Base-by-base conservation (phyloP, 176 grass and related monocot species). In the Ampelocalamus luodianensis region DNA sequence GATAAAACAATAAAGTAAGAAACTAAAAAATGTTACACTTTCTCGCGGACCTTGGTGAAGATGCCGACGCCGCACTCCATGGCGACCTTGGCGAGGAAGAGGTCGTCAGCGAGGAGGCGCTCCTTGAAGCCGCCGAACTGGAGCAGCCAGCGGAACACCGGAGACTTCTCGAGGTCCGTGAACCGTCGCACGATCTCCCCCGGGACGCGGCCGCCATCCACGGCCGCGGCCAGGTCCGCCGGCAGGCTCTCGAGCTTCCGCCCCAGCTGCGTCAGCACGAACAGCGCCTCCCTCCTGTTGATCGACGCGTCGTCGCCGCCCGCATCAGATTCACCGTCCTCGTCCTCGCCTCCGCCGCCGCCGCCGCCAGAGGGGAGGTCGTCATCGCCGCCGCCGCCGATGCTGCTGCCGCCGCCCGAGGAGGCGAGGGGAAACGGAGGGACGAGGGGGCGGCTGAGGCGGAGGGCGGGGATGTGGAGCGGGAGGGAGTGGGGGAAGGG, bases 101-200 rank as follows among this genome's bases (percentile, higher is more conserved):
- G 93, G 85, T 99, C 96, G 66, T 99, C 96, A 29, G 96, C 96
- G 53, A 99, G 91, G 77, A 99, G 88, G 81, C 96, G 88, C 81
- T 99, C 96, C 91, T 92, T 96, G 88, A 99, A 95, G 3, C 96
- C 96, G 29, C 96, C 90, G 84, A 99, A 99, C 86, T 85, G 91
- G 39, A 99, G 73, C 66, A 99, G 83, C 96, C 96, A 94, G 58
- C 88, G 85, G 75, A 99, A 89, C 1, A 96, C 0, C 10, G 86
- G 78, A 59, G 93, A 99, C 70, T 84, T 87, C 78, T 99, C 93
- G 29, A 99, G 78, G 49, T 96, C 91, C 4, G 80, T 84, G 64
- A 94, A 99, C 20, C 93, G 88, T 42, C 62, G 85, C 15, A 99
- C 82, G 74, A 99, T 99, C 77, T 79, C 90, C 38, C 81, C 90